phyloP scores from a whole-genome alignment of 2,329 filamentous ascomycete genomes.

The Sporothrix curviconia region DNA sequence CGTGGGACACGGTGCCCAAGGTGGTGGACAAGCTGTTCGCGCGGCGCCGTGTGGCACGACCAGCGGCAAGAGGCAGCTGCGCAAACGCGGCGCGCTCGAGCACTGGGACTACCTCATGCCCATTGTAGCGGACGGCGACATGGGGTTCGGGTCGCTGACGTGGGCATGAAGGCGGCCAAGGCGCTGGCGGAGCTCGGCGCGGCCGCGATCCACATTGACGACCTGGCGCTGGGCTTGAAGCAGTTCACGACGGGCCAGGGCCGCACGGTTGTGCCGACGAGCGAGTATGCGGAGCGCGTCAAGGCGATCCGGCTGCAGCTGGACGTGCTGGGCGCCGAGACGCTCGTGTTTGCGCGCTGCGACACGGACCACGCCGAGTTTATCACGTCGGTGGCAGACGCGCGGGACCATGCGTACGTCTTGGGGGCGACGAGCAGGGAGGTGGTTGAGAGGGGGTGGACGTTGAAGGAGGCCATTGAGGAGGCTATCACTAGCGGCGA shows the following conservation, averaged over 20 bases:
- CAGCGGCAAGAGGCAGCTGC: constrained; percentile 34
- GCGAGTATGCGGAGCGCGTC: constrained; percentile 32
- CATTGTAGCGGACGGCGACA: constrained; percentile 36
- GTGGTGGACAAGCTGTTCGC: constrained; percentile 35
- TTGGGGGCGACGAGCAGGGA: constrained; percentile 29
- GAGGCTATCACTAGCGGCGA: constrained; percentile 23
- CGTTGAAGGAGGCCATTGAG: constrained; percentile 21
- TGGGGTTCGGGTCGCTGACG: constrained; percentile 37
- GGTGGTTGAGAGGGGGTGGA: constrained; percentile 12
- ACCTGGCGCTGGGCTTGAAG: constrained; percentile 37
- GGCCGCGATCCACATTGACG: constrained; percentile 38
- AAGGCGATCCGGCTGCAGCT: constrained; percentile 33
- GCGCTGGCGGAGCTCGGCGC: constrained; percentile 38
- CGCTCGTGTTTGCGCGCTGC: constrained; percentile 32
- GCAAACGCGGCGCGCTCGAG: constrained; percentile 30
- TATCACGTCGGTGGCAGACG: constrained; percentile 32
- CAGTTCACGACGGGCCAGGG: constrained; percentile 37
- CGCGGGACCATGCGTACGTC: constrained; percentile 34
- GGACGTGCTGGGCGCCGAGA: constrained; percentile 35
- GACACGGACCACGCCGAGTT: constrained; percentile 34
- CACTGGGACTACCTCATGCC: constrained; percentile 34
- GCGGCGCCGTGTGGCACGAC: constrained; percentile 34
- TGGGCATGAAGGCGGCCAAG: constrained; percentile 33
- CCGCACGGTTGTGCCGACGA: constrained; percentile 33
- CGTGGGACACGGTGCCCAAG: constrained; percentile 36